Evolutionary conservation across 371 early-diverging fungal species (phyloP).

Genomic region (Mucor circinelloides): DNA sequence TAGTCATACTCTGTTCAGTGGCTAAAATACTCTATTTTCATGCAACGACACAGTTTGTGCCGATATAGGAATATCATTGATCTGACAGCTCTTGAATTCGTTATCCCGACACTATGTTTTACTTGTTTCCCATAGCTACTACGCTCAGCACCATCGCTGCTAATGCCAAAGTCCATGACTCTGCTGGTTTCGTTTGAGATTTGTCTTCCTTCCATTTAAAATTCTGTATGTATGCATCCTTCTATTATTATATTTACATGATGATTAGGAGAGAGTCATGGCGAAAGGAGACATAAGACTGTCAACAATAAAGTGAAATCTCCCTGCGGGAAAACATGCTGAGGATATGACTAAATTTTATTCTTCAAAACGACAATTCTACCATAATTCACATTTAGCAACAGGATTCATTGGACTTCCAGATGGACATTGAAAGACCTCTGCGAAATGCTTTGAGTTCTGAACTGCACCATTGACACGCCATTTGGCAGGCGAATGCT

Average conservation of each 20-base stretch:
- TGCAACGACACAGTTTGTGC: too few relatives aligned
- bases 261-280: neutral
- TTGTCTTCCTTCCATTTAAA: neutral
- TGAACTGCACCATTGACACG: slow-evolving; percentile 67
- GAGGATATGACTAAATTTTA: neutral
- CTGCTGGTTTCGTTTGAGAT: neutral
- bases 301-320: neutral
- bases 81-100: too few relatives aligned
- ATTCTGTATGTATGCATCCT: neutral
- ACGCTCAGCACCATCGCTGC: neutral
- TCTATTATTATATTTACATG: neutral
- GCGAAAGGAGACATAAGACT: neutral
- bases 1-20: too few relatives aligned
- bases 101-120: too few relatives aligned
- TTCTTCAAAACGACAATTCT: neutral
- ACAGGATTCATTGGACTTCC: slow-evolving; percentile 58
- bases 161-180: neutral
- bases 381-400: slow-evolving; percentile 57
- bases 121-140: neutral
- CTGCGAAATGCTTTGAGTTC: slow-evolving; percentile 64
- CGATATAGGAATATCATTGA: too few relatives aligned
- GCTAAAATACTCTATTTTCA: too few relatives aligned
- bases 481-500: slow-evolving; percentile 56
- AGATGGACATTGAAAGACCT: slow-evolving; percentile 62
- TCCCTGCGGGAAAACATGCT: neutral